A percentile compares a stretch with the other conserved stretches of the same genome.
phyloP scores from a whole-genome alignment of 306 rosid species.

The Casuarina cunninghamiana region DNA sequence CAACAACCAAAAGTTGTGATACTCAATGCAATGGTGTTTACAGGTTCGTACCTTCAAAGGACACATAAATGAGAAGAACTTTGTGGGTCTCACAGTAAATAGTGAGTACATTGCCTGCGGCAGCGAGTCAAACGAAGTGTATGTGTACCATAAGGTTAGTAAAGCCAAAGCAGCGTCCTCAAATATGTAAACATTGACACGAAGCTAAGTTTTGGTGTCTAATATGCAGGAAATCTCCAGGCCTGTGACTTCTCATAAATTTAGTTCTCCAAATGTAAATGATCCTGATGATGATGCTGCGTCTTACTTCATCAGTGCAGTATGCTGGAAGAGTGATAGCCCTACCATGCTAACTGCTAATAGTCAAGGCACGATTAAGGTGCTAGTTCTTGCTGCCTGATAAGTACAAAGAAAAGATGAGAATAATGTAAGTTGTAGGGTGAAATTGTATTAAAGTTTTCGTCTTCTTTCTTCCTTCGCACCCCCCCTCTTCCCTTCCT shows the following conservation, averaged over 20 bases:
- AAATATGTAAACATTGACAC: not conserved
- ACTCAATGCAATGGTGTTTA: slow-evolving; percentile 6
- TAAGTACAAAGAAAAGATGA: slow-evolving; percentile 9
- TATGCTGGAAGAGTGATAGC: slow-evolving; percentile 96
- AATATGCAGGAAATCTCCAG: slow-evolving; percentile 77
- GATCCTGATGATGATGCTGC: slow-evolving; percentile 81
- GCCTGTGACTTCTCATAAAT: slow-evolving; percentile 86
- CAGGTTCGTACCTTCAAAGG: slow-evolving; percentile 92
- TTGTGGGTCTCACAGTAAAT: slow-evolving; percentile 90
- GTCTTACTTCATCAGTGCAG: slow-evolving; percentile 92
- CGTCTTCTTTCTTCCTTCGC: not conserved
- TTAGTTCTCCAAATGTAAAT: slow-evolving; percentile 69
- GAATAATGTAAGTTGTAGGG: not conserved
- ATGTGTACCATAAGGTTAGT: slow-evolving; percentile 92
- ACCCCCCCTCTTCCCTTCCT: no score
- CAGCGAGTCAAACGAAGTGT: slow-evolving; percentile 95
- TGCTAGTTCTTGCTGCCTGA: slow-evolving; percentile 85
- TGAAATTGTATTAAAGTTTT: slow-evolving; percentile 15
- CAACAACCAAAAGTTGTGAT: slow-evolving; percentile 6
- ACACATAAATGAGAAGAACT: slow-evolving; percentile 94
- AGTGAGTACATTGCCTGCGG: slow-evolving; percentile 92
- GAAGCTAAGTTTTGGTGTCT: slow-evolving; percentile 22
- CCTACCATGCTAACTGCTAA: slow-evolving; percentile 94
- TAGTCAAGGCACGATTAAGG: slow-evolving; percentile 96
- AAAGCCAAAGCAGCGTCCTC: slow-evolving; percentile 6